These are phyloP conservation scores for Bisporella sp. DNA, from an alignment of 2,329 filamentous ascomycete genomes.

Conservation along the genomic window DNA sequence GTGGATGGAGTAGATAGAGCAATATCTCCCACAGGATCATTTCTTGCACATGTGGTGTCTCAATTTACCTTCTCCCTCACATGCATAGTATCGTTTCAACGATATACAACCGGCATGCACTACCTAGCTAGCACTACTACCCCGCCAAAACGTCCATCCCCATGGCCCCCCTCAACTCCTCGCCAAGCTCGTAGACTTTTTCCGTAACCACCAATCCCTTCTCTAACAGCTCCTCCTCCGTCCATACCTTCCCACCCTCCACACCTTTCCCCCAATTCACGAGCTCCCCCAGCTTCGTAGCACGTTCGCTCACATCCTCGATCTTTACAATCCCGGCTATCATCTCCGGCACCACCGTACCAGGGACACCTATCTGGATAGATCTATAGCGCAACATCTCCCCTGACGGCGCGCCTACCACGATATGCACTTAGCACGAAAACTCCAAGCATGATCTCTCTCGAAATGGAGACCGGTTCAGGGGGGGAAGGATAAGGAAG, in stretches of 20 bases:
- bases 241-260: conserved; percentile 31
- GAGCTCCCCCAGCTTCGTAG: conserved; percentile 35
- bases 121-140: no score
- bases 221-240: conserved; percentile 26
- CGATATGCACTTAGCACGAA: not conserved
- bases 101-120: no score
- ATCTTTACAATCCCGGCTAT: conserved; percentile 40
- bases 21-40: no score
- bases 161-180: conserved; percentile 28
- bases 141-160: conserved; percentile 23
- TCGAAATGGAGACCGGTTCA: no score
- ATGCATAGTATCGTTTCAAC: no score
- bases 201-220: conserved; percentile 38
- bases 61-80: no score
- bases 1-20: no score
- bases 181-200: conserved; percentile 34
- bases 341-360: conserved; percentile 42
- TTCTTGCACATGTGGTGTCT: no score
- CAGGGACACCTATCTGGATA: conserved; percentile 49
- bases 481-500: not conserved
- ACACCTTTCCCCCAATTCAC: conserved; percentile 32
- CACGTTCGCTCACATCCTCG: conserved; percentile 42
- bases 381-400: conserved; percentile 42
- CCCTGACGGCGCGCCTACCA: conserved; percentile 41
- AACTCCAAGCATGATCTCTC: not conserved